These are phyloP conservation scores for Rhipidocladum racemiflorum DNA, from an alignment of 176 grass and related monocot genomes.

Conservation along the genomic window DNA sequence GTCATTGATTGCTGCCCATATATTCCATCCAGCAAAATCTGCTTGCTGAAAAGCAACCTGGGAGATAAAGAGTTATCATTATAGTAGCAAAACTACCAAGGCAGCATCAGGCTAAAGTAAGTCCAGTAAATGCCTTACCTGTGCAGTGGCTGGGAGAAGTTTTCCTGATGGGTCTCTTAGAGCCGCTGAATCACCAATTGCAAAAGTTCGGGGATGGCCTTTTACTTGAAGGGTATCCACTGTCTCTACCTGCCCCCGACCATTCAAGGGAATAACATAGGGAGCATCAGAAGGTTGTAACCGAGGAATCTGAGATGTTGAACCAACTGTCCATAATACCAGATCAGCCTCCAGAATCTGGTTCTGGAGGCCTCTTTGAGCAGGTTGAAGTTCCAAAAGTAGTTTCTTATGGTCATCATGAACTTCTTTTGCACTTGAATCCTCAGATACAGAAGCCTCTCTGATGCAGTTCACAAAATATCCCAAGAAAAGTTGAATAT, in stretches of 20 bases:
- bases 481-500: conserved; percentile 84
- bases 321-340: conserved; percentile 93
- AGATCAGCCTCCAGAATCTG: conserved; percentile 69
- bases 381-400: conserved; percentile 74
- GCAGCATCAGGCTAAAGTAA: not conserved
- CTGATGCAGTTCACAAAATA: conserved; percentile 70
- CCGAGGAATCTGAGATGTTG: conserved; percentile 66
- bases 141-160: conserved; percentile 77
- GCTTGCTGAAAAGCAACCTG: conserved; percentile 99
- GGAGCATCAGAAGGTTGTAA: conserved; percentile 61
- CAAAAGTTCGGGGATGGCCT: conserved; percentile 84
- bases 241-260: conserved; percentile 83
- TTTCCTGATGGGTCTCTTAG: conserved; percentile 81
- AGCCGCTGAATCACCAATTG: conserved; percentile 90
- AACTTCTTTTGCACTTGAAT: conserved; percentile 35
- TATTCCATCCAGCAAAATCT: conserved; percentile 91
- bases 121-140: conserved; percentile 41
- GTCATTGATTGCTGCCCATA: conserved; percentile 94
- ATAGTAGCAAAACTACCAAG: not conserved
- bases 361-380: conserved; percentile 70
- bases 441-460: conserved; percentile 51
- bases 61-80: not conserved
- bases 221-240: conserved; percentile 90
- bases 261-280: conserved; percentile 71
- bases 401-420: conserved; percentile 47